Conservation (phyloP, 2,329 filamentous ascomycete species). For the Microdochium trichocladiopsis region DNA sequence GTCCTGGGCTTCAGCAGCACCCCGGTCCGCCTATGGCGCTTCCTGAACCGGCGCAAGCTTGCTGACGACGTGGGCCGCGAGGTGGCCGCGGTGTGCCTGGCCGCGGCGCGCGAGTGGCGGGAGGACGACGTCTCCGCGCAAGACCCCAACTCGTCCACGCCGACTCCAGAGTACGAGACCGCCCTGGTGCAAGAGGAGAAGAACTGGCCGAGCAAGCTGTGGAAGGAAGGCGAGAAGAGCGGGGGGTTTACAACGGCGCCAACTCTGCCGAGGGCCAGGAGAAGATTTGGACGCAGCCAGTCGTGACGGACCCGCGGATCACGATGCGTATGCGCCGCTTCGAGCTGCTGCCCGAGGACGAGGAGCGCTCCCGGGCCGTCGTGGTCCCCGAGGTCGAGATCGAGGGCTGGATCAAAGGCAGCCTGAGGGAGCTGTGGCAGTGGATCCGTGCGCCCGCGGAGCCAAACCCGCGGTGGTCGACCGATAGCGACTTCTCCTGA, state of each 20-base stretch:
- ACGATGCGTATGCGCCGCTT: conserved; percentile 75
- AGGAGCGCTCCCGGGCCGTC: conserved; percentile 57
- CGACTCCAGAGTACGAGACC: conserved; percentile 53
- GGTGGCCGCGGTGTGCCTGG: conserved; percentile 78
- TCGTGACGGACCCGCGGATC: conserved; percentile 72
- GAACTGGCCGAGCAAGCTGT: conserved; percentile 79
- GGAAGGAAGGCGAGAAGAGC: conserved; percentile 34
- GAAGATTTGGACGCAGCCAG: conserved; percentile 66
- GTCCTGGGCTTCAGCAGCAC: conserved; percentile 90
- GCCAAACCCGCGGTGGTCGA: conserved; percentile 21
- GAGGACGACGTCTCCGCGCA: conserved; percentile 22
- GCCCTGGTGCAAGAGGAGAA: conserved; percentile 65
- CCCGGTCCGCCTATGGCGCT: conserved; percentile 77
- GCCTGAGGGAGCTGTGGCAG: conserved; percentile 42
- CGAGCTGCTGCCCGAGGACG: conserved; percentile 61
- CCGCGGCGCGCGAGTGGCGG: conserved; percentile 42
- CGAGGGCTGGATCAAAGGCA: conserved; percentile 61
- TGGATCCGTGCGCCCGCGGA: conserved; percentile 38
- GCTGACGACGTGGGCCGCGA: conserved; percentile 84
- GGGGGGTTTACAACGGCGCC: conserved; percentile 1
- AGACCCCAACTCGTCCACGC: background rate
- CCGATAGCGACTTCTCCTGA: conserved; percentile 3
- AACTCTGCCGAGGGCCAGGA: conserved; percentile 31
- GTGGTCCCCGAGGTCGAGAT: conserved; percentile 60
- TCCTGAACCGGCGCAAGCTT: conserved; percentile 75